A percentile compares a stretch with the other conserved stretches of the same genome.
Conservation (phyloP, 805 yeast species). For the Hanseniaspora thailandica region DNA sequence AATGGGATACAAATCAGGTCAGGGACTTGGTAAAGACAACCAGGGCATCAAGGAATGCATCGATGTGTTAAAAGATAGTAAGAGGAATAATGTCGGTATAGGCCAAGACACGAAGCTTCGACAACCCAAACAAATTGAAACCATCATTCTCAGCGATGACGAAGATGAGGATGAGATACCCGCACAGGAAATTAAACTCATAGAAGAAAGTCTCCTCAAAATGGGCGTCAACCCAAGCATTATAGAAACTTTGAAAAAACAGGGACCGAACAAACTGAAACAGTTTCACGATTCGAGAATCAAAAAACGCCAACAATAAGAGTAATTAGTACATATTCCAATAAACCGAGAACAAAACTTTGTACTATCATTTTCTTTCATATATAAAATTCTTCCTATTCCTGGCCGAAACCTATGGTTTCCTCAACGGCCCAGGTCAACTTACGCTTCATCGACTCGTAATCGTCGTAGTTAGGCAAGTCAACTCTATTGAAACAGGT, state of each 20-base stretch:
- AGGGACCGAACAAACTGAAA: background rate
- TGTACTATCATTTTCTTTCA: background rate
- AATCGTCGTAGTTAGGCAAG: conserved; percentile 83
- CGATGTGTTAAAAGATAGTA: conserved; percentile 43
- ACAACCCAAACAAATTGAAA: conserved; percentile 17
- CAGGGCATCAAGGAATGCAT: conserved; percentile 76
- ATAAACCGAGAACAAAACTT: background rate
- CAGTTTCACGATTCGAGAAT: background rate
- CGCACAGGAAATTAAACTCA: background rate
- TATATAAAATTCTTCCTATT: conserved; percentile 31
- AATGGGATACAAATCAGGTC: conserved; percentile 82
- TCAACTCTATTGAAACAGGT: conserved; percentile 99
- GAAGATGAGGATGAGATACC: conserved; percentile 16
- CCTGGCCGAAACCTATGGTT: conserved; percentile 98
- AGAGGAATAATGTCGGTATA: conserved; percentile 39
- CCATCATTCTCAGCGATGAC: conserved; percentile 17
- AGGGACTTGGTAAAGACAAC: conserved; percentile 66
- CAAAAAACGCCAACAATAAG: background rate
- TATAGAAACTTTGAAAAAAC: background rate
- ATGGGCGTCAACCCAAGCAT: background rate
- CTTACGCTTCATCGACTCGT: conserved; percentile 75
- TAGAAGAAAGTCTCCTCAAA: background rate
- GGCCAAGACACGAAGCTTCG: conserved; percentile 43
- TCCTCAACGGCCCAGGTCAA: conserved; percentile 94
- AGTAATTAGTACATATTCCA: background rate